These are phyloP conservation scores for Cercospora berteroae DNA, from an alignment of 2,329 filamentous ascomycete species.

Conservation along the genomic window DNA sequence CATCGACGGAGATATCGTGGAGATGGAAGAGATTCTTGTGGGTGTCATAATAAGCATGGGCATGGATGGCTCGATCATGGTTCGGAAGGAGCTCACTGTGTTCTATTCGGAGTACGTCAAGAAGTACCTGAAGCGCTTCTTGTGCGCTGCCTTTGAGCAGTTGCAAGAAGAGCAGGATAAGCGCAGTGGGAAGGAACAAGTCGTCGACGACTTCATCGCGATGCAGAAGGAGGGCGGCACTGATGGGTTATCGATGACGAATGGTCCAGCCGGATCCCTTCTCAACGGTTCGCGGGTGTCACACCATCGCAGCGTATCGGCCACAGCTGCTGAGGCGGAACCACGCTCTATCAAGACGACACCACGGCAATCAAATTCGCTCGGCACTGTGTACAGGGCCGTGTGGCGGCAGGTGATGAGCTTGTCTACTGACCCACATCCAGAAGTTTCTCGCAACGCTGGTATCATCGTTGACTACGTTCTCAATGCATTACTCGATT, in stretches of 20 bases:
- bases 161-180: conserved; percentile 66
- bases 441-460: conserved; percentile 84
- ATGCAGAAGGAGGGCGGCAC: conserved; percentile 18
- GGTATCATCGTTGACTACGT: conserved; percentile 83
- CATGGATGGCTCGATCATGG: conserved; percentile 89
- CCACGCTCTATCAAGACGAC: background rate
- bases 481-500: conserved; percentile 73
- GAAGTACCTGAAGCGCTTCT: conserved; percentile 86
- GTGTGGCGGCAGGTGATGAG: conserved; percentile 93
- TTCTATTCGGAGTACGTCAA: conserved; percentile 91
- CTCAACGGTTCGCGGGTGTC: conserved; percentile 19
- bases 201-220: conserved; percentile 22
- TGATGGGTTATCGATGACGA: conserved; percentile 10
- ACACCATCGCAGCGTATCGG: conserved; percentile 27
- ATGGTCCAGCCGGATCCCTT: background rate
- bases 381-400: conserved; percentile 87
- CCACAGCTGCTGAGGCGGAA: conserved; percentile 9
- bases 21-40: conserved; percentile 78
- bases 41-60: conserved; percentile 88
- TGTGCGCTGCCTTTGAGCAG: conserved; percentile 90
- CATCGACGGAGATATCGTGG: conserved; percentile 18
- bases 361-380: conserved; percentile 57
- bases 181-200: conserved; percentile 27
- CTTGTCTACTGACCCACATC: conserved; percentile 89
- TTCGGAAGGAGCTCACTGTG: conserved; percentile 86